Percentiles rank a stretch among this genome's conserved stretches.
Evolutionary conservation across 768 basidiomycete species (phyloP).

Genomic region (Russula compacta): DNA sequence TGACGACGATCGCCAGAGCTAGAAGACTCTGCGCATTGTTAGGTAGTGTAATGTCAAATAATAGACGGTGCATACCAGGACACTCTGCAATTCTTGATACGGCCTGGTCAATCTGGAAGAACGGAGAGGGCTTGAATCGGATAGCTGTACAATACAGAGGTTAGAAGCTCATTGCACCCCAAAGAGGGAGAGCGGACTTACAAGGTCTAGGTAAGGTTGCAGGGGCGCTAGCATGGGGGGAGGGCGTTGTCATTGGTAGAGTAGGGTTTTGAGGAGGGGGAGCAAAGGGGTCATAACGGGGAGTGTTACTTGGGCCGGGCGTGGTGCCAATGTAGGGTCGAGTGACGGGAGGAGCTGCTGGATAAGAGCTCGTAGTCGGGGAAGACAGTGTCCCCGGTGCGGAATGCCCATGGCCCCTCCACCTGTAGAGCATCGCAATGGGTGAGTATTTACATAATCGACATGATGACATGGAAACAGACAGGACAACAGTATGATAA

Average conservation of each 20-base stretch:
- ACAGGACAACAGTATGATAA: background rate
- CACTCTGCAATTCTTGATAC: conserved; percentile 65
- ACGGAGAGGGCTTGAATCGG: conserved; percentile 74
- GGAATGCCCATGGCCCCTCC: conserved; percentile 12
- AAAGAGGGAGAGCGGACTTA: background rate
- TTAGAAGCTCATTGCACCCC: background rate
- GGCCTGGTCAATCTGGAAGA: conserved; percentile 56
- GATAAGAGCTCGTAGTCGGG: background rate
- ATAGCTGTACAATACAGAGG: conserved; percentile 38
- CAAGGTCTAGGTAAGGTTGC: conserved; percentile 1
- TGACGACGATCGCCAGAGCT: conserved; percentile 70
- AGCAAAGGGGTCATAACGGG: conserved; percentile 40
- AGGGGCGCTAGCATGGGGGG: background rate
- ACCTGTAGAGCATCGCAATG: background rate
- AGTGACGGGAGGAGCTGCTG: background rate
- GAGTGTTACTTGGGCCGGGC: conserved; percentile 30
- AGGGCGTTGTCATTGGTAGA: conserved; percentile 1
- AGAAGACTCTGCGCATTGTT: conserved; percentile 48
- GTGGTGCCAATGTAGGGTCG: conserved; percentile 16
- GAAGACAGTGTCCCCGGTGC: background rate
- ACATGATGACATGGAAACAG: background rate
- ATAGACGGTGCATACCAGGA: conserved; percentile 46
- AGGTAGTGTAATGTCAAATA: conserved; percentile 4
- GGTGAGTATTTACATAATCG: background rate
- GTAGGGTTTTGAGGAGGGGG: conserved; percentile 9